Conservation (phyloP, 1,284 basidiomycete genomes). For the Caloboletus inedulis region DNA sequence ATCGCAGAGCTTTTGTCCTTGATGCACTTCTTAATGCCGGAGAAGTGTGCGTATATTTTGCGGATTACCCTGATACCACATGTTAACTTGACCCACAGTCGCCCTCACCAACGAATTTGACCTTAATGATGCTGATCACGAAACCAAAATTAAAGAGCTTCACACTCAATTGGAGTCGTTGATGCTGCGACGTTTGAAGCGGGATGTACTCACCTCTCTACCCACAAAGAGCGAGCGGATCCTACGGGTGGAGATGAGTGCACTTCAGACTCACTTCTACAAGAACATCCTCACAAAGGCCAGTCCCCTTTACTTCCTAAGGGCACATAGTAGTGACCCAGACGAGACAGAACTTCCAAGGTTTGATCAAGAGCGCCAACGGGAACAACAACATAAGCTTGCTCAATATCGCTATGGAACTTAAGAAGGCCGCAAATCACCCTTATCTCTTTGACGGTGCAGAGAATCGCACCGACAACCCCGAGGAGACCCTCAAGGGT, state of each 20-base stretch:
- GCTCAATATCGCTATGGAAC: conserved; percentile 94
- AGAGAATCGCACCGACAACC: conserved; percentile 71
- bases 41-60: conserved; percentile 71
- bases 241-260: conserved; percentile 96
- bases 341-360: conserved; percentile 78
- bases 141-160: conserved; percentile 91
- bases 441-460: conserved; percentile 98
- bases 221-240: conserved; percentile 99
- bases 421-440: conserved; percentile 98
- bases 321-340: conserved; percentile 7
- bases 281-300: conserved; percentile 98
- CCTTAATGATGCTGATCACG: conserved; percentile 89
- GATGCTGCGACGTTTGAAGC: conserved; percentile 95
- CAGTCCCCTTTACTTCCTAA: conserved; percentile 2
- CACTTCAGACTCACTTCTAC: conserved; percentile 97
- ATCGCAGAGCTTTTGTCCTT: conserved; percentile 84
- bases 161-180: conserved; percentile 91
- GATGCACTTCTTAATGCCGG: conserved; percentile 99
- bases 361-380: conserved; percentile 84
- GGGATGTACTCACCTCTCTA: conserved; percentile 95
- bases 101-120: conserved; percentile 92
- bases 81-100: conserved; percentile 44
- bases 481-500: conserved; percentile 90
- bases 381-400: conserved; percentile 86
- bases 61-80: background rate